phyloP scores from a whole-genome alignment of 495 filamentous ascomycete genomes.

The Neurospora sp. region DNA sequence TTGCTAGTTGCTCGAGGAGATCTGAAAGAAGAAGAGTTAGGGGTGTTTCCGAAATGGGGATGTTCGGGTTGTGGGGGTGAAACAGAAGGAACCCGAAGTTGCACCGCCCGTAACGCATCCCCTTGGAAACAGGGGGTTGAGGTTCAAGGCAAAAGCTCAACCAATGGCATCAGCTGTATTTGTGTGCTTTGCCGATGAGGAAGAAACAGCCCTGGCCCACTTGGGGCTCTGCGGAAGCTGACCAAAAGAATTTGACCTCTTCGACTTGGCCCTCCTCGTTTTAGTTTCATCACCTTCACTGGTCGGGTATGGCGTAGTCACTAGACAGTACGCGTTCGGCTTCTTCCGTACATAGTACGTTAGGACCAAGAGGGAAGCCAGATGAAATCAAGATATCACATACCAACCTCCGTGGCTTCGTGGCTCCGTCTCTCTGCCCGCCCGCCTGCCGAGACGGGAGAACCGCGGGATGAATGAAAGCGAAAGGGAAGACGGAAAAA shows the following conservation, averaged over 20 bases:
- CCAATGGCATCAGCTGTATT: background rate
- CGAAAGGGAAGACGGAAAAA: background rate
- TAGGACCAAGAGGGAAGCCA: background rate
- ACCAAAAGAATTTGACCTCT: background rate
- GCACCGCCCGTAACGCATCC: background rate
- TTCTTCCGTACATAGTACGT: background rate
- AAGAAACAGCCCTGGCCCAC: background rate
- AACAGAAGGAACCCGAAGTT: background rate
- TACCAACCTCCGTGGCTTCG: background rate
- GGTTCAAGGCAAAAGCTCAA: background rate
- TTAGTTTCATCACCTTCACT: no score
- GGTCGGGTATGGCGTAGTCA: no score
- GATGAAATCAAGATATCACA: background rate
- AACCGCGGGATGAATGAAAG: background rate
- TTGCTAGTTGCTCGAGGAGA: background rate
- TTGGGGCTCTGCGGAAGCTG: background rate
- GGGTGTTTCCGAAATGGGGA: background rate
- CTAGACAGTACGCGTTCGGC: background rate
- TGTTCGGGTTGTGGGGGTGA: background rate
- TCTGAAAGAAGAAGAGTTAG: background rate
- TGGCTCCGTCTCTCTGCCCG: background rate
- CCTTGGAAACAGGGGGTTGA: background rate
- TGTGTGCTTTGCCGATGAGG: background rate
- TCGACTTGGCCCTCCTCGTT: background rate
- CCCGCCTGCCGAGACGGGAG: background rate